A percentile compares a stretch with the other conserved stretches of the same genome.
phyloP scores from a whole-genome alignment of 495 filamentous ascomycete species.

The Penicillium nucicola region DNA sequence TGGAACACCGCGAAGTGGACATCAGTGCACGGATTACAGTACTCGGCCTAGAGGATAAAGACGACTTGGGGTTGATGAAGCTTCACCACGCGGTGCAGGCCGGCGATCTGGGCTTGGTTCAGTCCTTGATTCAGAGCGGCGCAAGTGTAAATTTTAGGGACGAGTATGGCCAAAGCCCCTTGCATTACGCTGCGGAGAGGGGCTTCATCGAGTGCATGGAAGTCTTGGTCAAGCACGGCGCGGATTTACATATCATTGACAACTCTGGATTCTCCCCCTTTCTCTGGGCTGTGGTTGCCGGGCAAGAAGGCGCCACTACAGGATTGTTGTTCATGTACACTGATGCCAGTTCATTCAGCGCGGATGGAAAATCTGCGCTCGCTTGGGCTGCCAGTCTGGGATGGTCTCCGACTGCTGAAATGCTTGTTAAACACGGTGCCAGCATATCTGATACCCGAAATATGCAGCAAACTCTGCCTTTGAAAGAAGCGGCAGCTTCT shows the following conservation, averaged over 20 bases:
- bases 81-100: conserved; percentile 27
- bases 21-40: conserved; percentile 18
- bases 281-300: conserved; percentile 24
- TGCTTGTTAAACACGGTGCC: conserved; percentile 18
- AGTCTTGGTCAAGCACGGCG: conserved; percentile 17
- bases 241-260: conserved; percentile 13
- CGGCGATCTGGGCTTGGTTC: conserved; percentile 18
- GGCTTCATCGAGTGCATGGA: conserved; percentile 15
- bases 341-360: conserved; percentile 21
- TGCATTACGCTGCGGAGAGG: conserved; percentile 31
- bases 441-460: conserved; percentile 16
- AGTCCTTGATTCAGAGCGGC: conserved; percentile 22
- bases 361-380: conserved; percentile 29
- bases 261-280: conserved; percentile 21
- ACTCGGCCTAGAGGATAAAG: conserved; percentile 29
- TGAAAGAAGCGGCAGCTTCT: conserved; percentile 21
- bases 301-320: conserved; percentile 12
- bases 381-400: conserved; percentile 24
- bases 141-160: conserved; percentile 20
- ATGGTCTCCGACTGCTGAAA: conserved; percentile 12
- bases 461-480: conserved; percentile 11
- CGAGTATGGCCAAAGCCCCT: conserved; percentile 24
- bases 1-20: conserved; percentile 17
- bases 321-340: conserved; percentile 10
- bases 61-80: conserved; percentile 23